These are phyloP conservation scores for Thraustochytrium striatum DNA, from an alignment of 352 stramenopile species.

Conservation along the genomic window DNA sequence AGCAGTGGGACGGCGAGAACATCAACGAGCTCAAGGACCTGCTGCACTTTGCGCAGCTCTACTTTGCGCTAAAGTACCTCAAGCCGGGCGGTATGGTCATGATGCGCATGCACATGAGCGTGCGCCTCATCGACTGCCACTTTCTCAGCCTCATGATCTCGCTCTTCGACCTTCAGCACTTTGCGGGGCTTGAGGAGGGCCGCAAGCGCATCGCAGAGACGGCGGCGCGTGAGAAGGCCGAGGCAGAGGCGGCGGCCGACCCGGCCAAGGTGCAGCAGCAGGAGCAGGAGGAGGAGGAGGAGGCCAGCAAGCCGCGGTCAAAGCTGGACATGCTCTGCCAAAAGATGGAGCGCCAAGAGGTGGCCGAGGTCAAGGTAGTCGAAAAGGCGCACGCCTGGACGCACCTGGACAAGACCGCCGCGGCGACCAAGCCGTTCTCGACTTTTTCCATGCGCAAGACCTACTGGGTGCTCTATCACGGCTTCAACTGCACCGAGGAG, in stretches of 20 bases:
- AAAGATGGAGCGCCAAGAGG: conserved; percentile 6
- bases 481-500: conserved; percentile 22
- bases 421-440: conserved; percentile 35
- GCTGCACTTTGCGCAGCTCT: conserved; percentile 39
- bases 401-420: not conserved
- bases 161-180: conserved; percentile 16
- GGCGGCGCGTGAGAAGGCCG: not conserved
- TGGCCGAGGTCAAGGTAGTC: not conserved
- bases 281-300: not conserved
- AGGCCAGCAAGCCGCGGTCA: not conserved
- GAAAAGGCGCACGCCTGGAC: conserved; percentile 20
- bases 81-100: conserved; percentile 47
- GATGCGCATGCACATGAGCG: conserved; percentile 46
- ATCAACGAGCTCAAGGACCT: conserved; percentile 48
- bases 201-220: not conserved
- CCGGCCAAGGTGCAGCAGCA: not conserved
- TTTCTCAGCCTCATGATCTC: conserved; percentile 20
- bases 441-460: conserved; percentile 47
- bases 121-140: conserved; percentile 32
- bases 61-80: conserved; percentile 44
- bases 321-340: conserved; percentile 31
- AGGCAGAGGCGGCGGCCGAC: not conserved
- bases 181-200: conserved; percentile 18
- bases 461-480: conserved; percentile 41
- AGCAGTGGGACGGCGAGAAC: conserved; percentile 36